Percentiles rank a stretch among this genome's conserved stretches.
Evolutionary conservation across 2,329 filamentous ascomycete species (phyloP).

Genomic region (Coniochaeta sp.): DNA sequence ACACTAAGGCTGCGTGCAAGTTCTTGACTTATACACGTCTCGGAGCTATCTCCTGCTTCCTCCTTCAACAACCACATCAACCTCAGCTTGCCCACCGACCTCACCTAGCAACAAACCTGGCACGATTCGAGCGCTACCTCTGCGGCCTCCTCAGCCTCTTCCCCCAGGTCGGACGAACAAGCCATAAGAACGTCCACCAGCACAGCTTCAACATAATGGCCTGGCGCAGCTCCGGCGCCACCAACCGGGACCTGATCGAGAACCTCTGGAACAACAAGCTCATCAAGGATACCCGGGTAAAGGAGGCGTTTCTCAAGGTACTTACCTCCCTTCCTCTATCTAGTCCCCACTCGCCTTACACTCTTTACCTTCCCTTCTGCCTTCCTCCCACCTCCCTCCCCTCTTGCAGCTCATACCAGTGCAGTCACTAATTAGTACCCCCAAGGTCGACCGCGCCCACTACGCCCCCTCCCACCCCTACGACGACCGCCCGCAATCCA

Average conservation of each 20-base stretch:
- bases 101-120: conserved; percentile 3
- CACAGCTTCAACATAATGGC: conserved; percentile 55
- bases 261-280: conserved; percentile 69
- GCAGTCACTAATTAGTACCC: conserved; percentile 4
- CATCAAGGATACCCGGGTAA: conserved; percentile 65
- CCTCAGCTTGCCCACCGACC: neutral
- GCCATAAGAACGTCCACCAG: too few species aligned
- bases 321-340: conserved; percentile 11
- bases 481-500: conserved; percentile 46
- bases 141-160: conserved; percentile 1
- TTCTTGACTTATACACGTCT: too few species aligned
- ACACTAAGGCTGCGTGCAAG: too few species aligned
- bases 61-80: neutral
- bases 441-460: conserved; percentile 77
- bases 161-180: too few species aligned
- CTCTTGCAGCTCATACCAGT: too few species aligned
- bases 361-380: neutral
- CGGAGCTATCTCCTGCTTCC: too few species aligned
- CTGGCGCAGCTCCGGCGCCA: conserved; percentile 74
- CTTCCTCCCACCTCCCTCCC: neutral
- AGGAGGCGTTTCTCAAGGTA: conserved; percentile 73
- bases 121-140: conserved; percentile 3
- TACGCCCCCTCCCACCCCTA: conserved; percentile 71
- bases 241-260: conserved; percentile 68
- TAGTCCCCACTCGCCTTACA: neutral